Evolutionary conservation across 2,329 filamentous ascomycete species (phyloP).

Genomic region (Verticillium alfalfae): DNA sequence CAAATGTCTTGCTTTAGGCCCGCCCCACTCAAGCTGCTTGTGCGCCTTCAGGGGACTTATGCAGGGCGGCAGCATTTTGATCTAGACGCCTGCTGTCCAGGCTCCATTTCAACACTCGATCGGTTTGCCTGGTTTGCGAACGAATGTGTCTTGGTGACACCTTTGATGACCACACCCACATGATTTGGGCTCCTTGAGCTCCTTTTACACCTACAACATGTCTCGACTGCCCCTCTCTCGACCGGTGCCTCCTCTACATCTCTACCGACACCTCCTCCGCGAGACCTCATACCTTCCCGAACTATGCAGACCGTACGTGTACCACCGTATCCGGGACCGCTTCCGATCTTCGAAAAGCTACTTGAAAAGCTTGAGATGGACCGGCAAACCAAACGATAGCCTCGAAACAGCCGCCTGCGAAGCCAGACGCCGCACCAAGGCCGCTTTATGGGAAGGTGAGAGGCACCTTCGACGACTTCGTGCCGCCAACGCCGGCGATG

Average conservation of each 20-base stretch:
- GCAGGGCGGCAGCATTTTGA: background rate
- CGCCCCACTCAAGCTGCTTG: background rate
- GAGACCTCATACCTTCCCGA: conserved; percentile 55
- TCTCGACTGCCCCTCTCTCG: conserved; percentile 25
- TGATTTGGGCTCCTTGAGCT: background rate
- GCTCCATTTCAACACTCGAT: background rate
- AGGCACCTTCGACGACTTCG: conserved; percentile 37
- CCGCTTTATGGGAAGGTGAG: background rate
- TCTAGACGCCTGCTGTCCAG: background rate
- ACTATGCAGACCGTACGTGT: conserved; percentile 38
- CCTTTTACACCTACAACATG: conserved; percentile 5
- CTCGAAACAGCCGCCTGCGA: background rate
- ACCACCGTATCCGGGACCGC: conserved; percentile 33
- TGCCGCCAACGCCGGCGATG: conserved; percentile 47
- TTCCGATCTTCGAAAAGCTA: conserved; percentile 31
- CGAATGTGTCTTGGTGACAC: background rate
- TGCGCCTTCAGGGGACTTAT: too few species aligned
- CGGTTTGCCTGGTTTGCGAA: background rate
- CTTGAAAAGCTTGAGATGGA: conserved; percentile 15
- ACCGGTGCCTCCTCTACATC: conserved; percentile 28
- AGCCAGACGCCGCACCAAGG: background rate
- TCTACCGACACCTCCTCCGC: conserved; percentile 56
- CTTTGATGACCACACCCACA: background rate
- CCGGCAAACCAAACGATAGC: background rate
- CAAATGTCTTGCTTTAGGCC: background rate